Evolutionary conservation across 768 basidiomycete genomes (phyloP).

Genomic region (Suillus hirtellus): DNA sequence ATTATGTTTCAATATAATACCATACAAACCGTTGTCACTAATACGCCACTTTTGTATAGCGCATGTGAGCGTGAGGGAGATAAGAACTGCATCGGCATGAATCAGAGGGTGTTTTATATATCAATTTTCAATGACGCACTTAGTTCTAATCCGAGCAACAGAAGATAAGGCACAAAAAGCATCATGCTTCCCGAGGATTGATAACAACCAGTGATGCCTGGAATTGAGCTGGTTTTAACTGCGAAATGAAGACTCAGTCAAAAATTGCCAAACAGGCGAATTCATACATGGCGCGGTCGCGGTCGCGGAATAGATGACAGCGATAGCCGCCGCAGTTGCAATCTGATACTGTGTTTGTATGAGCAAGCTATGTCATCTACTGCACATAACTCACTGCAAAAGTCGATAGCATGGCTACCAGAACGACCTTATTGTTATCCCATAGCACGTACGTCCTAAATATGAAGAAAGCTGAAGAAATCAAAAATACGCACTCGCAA

Average conservation of each 20-base stretch:
- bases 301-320: background rate
- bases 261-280: background rate
- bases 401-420: background rate
- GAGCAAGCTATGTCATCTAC: too few relatives aligned
- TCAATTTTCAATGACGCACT: background rate
- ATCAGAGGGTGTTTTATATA: background rate
- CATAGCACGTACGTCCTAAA: conserved; percentile 12
- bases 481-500: background rate
- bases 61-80: conserved; percentile 10
- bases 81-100: conserved; percentile 1
- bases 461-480: conserved; percentile 10
- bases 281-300: background rate
- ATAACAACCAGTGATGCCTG: conserved; percentile 7
- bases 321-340: background rate
- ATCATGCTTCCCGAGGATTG: background rate
- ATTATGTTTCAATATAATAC: conserved; percentile 11
- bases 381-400: conserved; percentile 9
- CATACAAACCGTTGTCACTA: background rate
- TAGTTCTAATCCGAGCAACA: conserved; percentile 11
- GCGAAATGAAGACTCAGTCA: background rate
- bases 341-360: background rate
- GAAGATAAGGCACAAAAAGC: conserved; percentile 8
- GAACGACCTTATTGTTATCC: conserved; percentile 5
- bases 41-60: conserved; percentile 6
- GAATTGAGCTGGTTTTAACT: conserved; percentile 2